phyloP scores from a whole-genome alignment of 139 green algal species.

The Diplosphaera chodatii region DNA sequence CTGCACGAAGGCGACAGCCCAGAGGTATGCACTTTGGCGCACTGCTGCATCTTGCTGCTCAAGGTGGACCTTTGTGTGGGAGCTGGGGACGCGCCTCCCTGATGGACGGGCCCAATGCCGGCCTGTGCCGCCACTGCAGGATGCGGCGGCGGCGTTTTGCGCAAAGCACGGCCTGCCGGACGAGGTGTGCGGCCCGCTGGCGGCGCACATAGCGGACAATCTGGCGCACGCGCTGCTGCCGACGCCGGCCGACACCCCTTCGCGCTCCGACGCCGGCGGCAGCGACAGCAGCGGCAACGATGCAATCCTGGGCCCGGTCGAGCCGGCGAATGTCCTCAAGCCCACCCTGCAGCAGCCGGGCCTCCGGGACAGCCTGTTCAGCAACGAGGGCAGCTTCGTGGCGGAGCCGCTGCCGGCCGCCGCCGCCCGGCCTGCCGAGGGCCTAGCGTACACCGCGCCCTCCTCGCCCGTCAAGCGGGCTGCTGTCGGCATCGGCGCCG shows the following conservation, averaged over 20 bases:
- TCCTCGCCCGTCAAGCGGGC: not conserved
- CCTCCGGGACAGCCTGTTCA: not conserved
- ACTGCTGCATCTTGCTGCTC: too few relatives aligned
- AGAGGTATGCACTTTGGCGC: not conserved
- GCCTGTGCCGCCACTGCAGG: not conserved
- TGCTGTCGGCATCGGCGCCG: too few relatives aligned
- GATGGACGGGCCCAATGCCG: too few relatives aligned
- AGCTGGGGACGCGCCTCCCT: too few relatives aligned
- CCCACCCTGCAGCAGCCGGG: too few relatives aligned
- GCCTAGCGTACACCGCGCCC: not conserved
- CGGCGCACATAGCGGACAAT: constrained; percentile 64
- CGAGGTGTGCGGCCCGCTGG: constrained; percentile 50
- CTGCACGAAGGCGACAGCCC: constrained; percentile 57
- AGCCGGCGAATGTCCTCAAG: too few relatives aligned
- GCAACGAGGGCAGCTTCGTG: constrained; percentile 4
- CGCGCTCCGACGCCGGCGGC: not conserved
- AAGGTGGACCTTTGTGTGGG: too few relatives aligned
- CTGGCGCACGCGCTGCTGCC: constrained; percentile 27
- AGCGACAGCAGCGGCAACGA: too few relatives aligned
- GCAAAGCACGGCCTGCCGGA: constrained; percentile 48
- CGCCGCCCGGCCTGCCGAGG: not conserved
- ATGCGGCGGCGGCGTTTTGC: constrained; percentile 62
- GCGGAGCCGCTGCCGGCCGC: not conserved
- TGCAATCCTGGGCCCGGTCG: too few relatives aligned
- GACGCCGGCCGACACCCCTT: not conserved